A percentile compares a stretch with the other conserved stretches of the same genome.
These are phyloP conservation scores for Jasminum sambac DNA, from an alignment of 257 asterid genomes.

Conservation along the genomic window DNA sequence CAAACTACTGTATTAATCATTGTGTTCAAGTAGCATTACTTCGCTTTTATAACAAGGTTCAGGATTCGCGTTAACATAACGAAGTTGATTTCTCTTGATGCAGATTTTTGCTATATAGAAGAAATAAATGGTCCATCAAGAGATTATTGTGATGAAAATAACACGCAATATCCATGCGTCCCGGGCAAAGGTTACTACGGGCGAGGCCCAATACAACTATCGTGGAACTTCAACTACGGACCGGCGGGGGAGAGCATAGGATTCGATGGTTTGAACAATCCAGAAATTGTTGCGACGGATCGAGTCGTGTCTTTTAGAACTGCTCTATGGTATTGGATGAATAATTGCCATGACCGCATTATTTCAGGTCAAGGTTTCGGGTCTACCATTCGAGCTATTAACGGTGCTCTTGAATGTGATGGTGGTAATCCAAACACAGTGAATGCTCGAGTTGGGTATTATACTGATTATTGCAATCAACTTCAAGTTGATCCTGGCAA, in stretches of 20 bases:
- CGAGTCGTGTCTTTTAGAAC: conserved; percentile 22
- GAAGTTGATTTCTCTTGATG: not conserved
- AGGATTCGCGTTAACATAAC: not conserved
- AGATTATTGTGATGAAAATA: conserved; percentile 22
- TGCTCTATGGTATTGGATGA: conserved; percentile 30
- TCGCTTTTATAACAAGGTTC: not conserved
- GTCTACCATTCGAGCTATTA: conserved; percentile 30
- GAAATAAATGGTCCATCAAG: conserved; percentile 29
- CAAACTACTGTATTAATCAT: no score
- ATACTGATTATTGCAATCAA: conserved; percentile 17
- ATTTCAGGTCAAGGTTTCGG: conserved; percentile 27
- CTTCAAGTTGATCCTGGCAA: conserved; percentile 25
- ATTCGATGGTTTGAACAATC: conserved; percentile 27
- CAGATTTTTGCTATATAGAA: conserved; percentile 28
- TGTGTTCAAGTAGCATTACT: no score
- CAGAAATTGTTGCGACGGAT: conserved; percentile 21
- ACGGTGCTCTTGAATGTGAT: conserved; percentile 22
- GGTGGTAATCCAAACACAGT: conserved; percentile 17
- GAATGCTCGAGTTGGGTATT: conserved; percentile 15
- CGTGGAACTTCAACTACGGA: conserved; percentile 33
- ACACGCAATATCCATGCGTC: conserved; percentile 19
- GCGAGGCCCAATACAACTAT: conserved; percentile 28
- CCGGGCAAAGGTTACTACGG: conserved; percentile 18
- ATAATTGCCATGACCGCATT: conserved; percentile 12
- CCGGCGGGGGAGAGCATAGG: conserved; percentile 27